Conservation (phyloP, 192 early-diverging fungal species). For the Entomortierella beljakovae region DNA sequence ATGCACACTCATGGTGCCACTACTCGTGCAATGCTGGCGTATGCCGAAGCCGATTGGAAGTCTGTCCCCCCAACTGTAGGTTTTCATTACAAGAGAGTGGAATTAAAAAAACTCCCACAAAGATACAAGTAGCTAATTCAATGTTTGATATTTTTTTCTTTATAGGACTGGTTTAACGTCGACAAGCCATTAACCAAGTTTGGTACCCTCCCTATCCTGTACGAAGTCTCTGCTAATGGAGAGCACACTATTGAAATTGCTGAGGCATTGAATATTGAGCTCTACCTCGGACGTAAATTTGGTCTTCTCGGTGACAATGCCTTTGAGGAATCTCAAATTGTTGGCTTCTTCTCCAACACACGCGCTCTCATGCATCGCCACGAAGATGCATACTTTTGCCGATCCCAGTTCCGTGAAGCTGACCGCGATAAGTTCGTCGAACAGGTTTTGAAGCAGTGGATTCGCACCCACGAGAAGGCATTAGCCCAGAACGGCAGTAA, state of each 20-base stretch:
- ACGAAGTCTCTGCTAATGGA: slow-evolving; percentile 48
- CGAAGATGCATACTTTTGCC: no score
- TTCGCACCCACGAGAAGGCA: no score
- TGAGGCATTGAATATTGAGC: slow-evolving; percentile 59
- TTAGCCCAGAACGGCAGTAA: slow-evolving; percentile 22
- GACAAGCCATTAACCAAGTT: slow-evolving; percentile 49
- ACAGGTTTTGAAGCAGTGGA: neutral
- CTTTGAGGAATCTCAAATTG: slow-evolving; percentile 45
- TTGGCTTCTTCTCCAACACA: slow-evolving; percentile 34
- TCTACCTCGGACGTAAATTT: slow-evolving; percentile 58
- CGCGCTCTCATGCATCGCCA: slow-evolving; percentile 1
- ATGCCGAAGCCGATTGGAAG: no score
- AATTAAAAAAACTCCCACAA: no score
- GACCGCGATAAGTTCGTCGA: no score
- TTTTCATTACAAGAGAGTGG: no score
- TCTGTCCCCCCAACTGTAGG: no score
- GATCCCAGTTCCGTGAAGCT: no score
- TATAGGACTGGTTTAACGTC: slow-evolving; percentile 57
- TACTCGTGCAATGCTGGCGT: no score
- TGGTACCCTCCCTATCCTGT: slow-evolving; percentile 62
- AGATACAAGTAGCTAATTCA: no score
- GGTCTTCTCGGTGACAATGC: slow-evolving; percentile 35
- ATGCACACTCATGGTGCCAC: no score
- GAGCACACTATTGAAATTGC: slow-evolving; percentile 42
- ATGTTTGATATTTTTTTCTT: no score